Base-by-base conservation (phyloP, 2,329 filamentous ascomycete genomes). In the Geoglossum cookeanum region DNA sequence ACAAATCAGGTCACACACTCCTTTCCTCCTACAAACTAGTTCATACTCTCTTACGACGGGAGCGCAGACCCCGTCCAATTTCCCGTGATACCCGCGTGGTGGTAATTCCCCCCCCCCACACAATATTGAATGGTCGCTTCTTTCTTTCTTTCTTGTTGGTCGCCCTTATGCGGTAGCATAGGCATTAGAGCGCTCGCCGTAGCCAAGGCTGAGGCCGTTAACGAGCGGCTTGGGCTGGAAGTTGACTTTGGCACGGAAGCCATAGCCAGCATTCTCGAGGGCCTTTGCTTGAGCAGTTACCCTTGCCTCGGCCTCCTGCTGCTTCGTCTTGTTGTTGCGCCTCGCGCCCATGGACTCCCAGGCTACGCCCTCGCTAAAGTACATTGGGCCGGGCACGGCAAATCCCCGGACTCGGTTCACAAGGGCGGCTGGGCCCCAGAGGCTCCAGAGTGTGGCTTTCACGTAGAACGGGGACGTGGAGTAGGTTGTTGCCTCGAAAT, bases 261-360 rank as follows among this genome's bases (percentile, higher is more conserved):
- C 57, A 55, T 57, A 60, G 29, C 27, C 11, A 3, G 48, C 39
- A 8, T 55, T 37, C 15, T 55, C 48, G 9, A 60, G 33, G 37
- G 56, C 29, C 13, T 13, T 22, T 17, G 52, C 58, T 51, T 58
- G 52, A 22, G 48, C 52, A 55, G 39, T 15, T 9, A 59, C 58
- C 29, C 51, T 49, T 11, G 17, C 48, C 49, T 60, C 59, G 8
- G 33, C 13, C 9, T 35, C 13, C 51, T 58, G 58, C 15, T 42
- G 22, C 13, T 47, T 22, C 27, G 17, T 9, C 22, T 37, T 52
- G 8, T 35, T 55, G 45, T 35, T 55, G 45, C 52, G 55, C 22
- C 58, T 59, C n/a, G 58, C 59, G 29, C 58, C 59, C 52, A 59
- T 51, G n/a, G 56, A 56, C 35, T 60, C 58, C 37, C 39, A 58